A percentile compares a stretch with the other conserved stretches of the same genome.
Evolutionary conservation across 2,329 filamentous ascomycete genomes (phyloP).

Genomic region (Botrytis squamosa): DNA sequence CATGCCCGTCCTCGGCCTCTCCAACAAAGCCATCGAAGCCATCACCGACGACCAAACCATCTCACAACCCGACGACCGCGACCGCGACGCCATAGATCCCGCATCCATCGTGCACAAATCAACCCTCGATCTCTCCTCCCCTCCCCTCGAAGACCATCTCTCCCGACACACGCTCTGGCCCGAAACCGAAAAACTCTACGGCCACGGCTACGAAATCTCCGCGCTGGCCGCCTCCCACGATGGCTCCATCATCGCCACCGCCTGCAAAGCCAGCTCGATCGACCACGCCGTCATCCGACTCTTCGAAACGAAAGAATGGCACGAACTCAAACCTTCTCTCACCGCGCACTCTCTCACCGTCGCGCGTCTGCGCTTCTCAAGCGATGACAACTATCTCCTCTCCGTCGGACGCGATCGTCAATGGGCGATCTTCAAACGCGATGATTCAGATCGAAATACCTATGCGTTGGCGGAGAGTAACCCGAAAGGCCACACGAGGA

Average conservation of each 20-base stretch:
- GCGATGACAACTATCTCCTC: slow-evolving; percentile 70
- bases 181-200: slow-evolving; percentile 94
- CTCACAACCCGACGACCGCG: slow-evolving; percentile 45
- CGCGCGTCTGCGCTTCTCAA: slow-evolving; percentile 76
- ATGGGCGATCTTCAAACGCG: slow-evolving; percentile 76
- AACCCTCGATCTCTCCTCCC: slow-evolving; percentile 64
- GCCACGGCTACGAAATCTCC: slow-evolving; percentile 95
- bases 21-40: slow-evolving; percentile 83
- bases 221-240: slow-evolving; percentile 77
- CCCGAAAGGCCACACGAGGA: slow-evolving; percentile 82
- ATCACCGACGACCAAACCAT: slow-evolving; percentile 52
- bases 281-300: slow-evolving; percentile 93
- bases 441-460: slow-evolving; percentile 36
- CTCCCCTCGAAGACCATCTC: slow-evolving; percentile 86
- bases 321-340: slow-evolving; percentile 79
- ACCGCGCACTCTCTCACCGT: slow-evolving; percentile 85
- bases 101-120: slow-evolving; percentile 57
- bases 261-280: slow-evolving; percentile 86
- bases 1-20: slow-evolving; percentile 91
- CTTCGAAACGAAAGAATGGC: slow-evolving; percentile 85
- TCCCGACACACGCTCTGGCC: slow-evolving; percentile 92
- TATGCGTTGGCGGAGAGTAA: slow-evolving; percentile 66
- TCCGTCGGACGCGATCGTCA: slow-evolving; percentile 90
- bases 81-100: slow-evolving; percentile 55
- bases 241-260: slow-evolving; percentile 76